Evolutionary conservation across 495 filamentous ascomycete genomes (phyloP).

Genomic region (Pyrenula aspistea): DNA sequence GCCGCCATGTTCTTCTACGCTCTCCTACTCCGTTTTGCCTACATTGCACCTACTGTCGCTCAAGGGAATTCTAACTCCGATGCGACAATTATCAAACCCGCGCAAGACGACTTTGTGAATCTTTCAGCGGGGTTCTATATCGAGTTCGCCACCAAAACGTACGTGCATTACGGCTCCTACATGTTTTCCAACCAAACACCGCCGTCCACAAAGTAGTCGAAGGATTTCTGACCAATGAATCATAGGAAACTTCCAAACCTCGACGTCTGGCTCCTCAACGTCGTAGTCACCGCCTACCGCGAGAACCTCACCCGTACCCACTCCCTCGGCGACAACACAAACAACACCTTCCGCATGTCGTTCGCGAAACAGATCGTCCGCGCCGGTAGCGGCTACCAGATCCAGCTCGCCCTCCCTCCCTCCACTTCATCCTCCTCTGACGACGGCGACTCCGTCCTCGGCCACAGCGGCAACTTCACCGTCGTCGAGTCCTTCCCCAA

Average conservation of each 20-base stretch:
- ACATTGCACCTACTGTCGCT: not conserved
- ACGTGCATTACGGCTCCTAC: no score
- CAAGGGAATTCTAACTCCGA: not conserved
- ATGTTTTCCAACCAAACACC: no score
- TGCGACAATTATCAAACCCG: not conserved
- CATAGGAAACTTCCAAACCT: not conserved
- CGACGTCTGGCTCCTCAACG: not conserved
- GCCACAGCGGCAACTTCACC: not conserved
- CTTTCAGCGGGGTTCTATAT: not conserved
- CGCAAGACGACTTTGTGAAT: not conserved
- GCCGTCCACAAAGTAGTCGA: no score
- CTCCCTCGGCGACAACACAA: not conserved
- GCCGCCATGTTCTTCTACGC: not conserved
- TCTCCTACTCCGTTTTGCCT: not conserved
- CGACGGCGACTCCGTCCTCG: not conserved
- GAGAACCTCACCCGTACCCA: not conserved
- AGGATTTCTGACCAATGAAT: no score
- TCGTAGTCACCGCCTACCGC: not conserved
- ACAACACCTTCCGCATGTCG: not conserved
- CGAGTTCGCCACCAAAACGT: not conserved
- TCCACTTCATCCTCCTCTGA: no score
- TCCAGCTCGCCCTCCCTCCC: not conserved
- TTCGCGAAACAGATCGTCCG: not conserved
- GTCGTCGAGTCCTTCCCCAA: not conserved
- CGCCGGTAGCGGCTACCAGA: not conserved